Percentiles rank a stretch among this genome's conserved stretches.
These are phyloP conservation scores for Boletus subparvulus DNA, from an alignment of 768 basidiomycete genomes.

Conservation along the genomic window DNA sequence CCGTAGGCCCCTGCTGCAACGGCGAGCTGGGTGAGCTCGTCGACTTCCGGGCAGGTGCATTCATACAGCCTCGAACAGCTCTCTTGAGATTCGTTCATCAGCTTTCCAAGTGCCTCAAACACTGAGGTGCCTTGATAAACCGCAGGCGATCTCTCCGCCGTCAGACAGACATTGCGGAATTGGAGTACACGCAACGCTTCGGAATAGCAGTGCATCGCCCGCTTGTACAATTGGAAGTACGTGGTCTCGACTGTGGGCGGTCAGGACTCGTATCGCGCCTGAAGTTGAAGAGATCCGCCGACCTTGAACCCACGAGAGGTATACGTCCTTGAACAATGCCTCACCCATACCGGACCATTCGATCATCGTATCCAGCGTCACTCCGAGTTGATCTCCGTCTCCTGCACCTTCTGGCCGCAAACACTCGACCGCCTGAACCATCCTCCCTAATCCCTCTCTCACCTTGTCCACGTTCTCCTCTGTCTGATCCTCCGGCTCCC, in stretches of 20 bases:
- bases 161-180: conserved; percentile 69
- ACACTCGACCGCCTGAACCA: conserved; percentile 49
- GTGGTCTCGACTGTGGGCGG: conserved; percentile 59
- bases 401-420: conserved; percentile 44
- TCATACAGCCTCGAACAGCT: conserved; percentile 71
- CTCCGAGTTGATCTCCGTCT: conserved; percentile 51
- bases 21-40: conserved; percentile 65
- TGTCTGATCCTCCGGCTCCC: conserved; percentile 40
- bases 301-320: conserved; percentile 82
- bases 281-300: conserved; percentile 20
- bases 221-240: conserved; percentile 79
- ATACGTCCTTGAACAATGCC: conserved; percentile 60
- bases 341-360: conserved; percentile 55
- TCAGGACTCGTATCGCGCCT: background rate
- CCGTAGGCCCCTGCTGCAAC: conserved; percentile 74
- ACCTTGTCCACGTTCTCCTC: conserved; percentile 46
- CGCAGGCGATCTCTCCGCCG: conserved; percentile 29
- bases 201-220: conserved; percentile 76
- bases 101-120: conserved; percentile 55
- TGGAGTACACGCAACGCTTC: conserved; percentile 81
- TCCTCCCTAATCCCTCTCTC: conserved; percentile 45
- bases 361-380: conserved; percentile 76
- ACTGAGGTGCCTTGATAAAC: conserved; percentile 22
- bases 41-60: conserved; percentile 78
- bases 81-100: conserved; percentile 80